Evolutionary conservation across 768 basidiomycete genomes (phyloP).

Genomic region (Macrolepiota albuminosa): DNA sequence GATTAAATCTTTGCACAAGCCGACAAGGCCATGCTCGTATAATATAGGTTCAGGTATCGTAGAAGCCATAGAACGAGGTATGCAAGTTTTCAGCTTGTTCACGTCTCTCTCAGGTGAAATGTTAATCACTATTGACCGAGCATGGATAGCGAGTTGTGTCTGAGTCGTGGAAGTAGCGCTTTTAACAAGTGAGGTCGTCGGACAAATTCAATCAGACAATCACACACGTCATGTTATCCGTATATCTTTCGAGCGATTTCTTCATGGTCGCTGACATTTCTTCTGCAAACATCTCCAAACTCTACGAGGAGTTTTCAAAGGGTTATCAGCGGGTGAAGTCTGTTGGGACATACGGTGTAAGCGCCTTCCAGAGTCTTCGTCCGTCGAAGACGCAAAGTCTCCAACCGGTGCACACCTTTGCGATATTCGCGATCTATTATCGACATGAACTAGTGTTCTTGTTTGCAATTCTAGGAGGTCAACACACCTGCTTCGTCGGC

Average conservation of each 20-base stretch:
- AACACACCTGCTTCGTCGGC: conserved; percentile 82
- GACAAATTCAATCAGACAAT: not conserved
- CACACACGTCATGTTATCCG: conserved; percentile 73
- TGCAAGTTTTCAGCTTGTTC: conserved; percentile 46
- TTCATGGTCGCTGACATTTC: conserved; percentile 67
- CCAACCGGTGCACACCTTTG: conserved; percentile 87
- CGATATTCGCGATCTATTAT: conserved; percentile 81
- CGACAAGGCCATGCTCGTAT: conserved; percentile 76
- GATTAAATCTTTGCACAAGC: conserved; percentile 82
- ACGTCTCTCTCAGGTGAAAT: conserved; percentile 73
- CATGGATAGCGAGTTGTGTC: conserved; percentile 66
- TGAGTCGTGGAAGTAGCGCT: conserved; percentile 79
- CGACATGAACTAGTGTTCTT: not conserved
- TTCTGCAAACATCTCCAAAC: conserved; percentile 72
- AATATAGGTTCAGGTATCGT: conserved; percentile 67
- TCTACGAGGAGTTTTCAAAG: conserved; percentile 37
- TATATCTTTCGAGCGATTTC: conserved; percentile 62
- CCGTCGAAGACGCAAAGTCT: conserved; percentile 78
- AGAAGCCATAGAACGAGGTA: conserved; percentile 57
- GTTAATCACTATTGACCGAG: conserved; percentile 52
- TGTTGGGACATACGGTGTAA: conserved; percentile 51
- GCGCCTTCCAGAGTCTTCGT: conserved; percentile 81
- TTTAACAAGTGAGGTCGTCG: not conserved
- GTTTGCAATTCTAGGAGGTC: not conserved
- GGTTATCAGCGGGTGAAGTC: not conserved